These are phyloP conservation scores for Stephanodiscus triporus DNA, from an alignment of 108 stramenopile genomes.

Conservation along the genomic window DNA sequence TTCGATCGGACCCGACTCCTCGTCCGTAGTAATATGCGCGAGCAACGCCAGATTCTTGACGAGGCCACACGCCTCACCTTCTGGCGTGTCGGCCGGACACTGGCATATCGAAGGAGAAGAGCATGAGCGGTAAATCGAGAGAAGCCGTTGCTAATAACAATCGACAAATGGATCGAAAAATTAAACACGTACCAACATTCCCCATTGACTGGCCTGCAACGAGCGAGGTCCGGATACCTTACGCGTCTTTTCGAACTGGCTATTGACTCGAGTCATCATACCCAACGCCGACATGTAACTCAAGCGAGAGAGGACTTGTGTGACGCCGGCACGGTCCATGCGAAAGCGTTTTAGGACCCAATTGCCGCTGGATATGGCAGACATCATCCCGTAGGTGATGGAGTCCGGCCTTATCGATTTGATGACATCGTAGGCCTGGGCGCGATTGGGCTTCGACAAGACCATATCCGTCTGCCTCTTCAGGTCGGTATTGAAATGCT, in stretches of 20 bases:
- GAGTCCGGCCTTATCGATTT: slow-evolving; percentile 90
- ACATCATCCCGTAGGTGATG: slow-evolving; percentile 96
- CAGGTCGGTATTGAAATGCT: slow-evolving; percentile 94
- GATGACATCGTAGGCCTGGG: slow-evolving; percentile 94
- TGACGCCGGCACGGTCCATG: slow-evolving; percentile 99
- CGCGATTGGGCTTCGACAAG: slow-evolving; percentile 93
- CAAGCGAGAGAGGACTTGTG: slow-evolving; percentile 93
- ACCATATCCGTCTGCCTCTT: slow-evolving; percentile 95
- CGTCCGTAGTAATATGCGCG: slow-evolving; percentile 97
- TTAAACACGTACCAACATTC: slow-evolving; percentile 73
- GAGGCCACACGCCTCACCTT: slow-evolving; percentile 98
- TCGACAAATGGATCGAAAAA: background rate
- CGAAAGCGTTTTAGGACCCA: slow-evolving; percentile 98
- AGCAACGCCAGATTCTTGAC: slow-evolving; percentile 98
- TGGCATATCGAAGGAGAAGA: background rate
- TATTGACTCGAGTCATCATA: slow-evolving; percentile 98
- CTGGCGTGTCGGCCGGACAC: slow-evolving; percentile 98
- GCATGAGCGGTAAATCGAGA: background rate
- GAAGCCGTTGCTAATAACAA: background rate
- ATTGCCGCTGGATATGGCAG: slow-evolving; percentile 97
- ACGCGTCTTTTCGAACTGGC: slow-evolving; percentile 97
- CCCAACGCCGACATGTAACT: slow-evolving; percentile 95
- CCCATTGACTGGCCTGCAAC: slow-evolving; percentile 98
- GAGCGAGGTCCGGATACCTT: slow-evolving; percentile 97
- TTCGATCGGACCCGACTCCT: slow-evolving; percentile 89